Evolutionary conservation across 2,329 filamentous ascomycete genomes (phyloP), one percentile per base, ranked within the genome.

Genomic region (Hysterium pulicare): DNA sequence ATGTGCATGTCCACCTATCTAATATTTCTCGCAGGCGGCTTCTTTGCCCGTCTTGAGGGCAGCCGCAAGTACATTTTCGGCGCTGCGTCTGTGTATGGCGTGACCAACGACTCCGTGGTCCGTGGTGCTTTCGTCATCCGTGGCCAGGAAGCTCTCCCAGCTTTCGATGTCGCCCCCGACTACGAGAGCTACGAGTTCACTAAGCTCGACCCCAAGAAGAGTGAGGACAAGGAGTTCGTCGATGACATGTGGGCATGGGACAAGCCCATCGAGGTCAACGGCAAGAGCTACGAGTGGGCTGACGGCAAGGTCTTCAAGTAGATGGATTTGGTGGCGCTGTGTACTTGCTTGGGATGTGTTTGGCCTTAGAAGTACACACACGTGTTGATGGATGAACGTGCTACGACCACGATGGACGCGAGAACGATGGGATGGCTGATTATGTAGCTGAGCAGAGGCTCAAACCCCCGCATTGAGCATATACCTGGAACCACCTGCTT

Each of bases 231-330:
- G 67, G 84, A 86, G 69, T 90, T 87, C 69, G 77, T 98, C 65
- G 83, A 93, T 66, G 83, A 86, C 68, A 78, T 85, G 74, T 98
- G 93, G 93, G 77, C 82, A 50, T 95, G 90, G 87, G 93, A 97
- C 71, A 86, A 88, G 77, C 83, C 87, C 55, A 75, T 90, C 63
- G 75, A 74, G 53, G 79, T 89, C 64, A 73, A 86, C 64, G 91
- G 86, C 77, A 96, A 97, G 86, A 81, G 84, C 67, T 94, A 90
- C 76, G 75, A 82, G 70, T 88, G 86, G 77, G 86, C 86, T 66
- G 85, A 89, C 64, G 93, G 93, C 70, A 96, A 97, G 83, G 90
- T 97, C 71, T 97, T 96, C 87, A 97, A 97, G 82, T 97, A 95
- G 81, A 77, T 28, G 46, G 44, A 49, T 62, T 45, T 44, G 49